Conservation (phyloP, 768 basidiomycete species). For the Lactarius akahatsu region DNA sequence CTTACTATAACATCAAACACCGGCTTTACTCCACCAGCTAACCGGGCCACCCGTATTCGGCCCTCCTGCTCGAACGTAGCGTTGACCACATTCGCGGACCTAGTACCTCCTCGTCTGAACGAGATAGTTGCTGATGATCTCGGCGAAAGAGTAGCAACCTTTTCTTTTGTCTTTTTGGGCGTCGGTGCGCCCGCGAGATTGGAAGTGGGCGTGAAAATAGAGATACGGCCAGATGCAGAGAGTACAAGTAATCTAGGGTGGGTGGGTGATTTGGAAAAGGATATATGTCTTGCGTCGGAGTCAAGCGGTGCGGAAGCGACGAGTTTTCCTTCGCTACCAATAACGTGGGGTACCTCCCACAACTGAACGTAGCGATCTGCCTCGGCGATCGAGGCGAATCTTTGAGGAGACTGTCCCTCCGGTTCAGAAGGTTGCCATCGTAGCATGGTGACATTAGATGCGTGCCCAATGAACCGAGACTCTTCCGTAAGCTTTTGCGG, state of each 20-base stretch:
- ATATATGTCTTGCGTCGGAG: constrained; percentile 54
- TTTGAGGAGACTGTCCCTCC: constrained; percentile 40
- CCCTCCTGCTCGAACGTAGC: constrained; percentile 48
- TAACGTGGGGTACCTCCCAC: constrained; percentile 52
- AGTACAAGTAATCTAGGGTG: constrained; percentile 50
- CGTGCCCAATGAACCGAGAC: constrained; percentile 63
- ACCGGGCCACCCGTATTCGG: constrained; percentile 50
- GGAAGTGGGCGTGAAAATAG: constrained; percentile 53
- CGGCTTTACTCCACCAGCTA: constrained; percentile 56
- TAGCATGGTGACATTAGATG: constrained; percentile 52
- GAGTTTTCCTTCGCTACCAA: constrained; percentile 49
- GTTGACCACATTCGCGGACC: constrained; percentile 43
- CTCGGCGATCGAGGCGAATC: constrained; percentile 62
- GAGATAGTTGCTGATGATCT: constrained; percentile 48
- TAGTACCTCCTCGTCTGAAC: constrained; percentile 40
- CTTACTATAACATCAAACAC: constrained; percentile 61
- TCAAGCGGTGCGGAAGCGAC: constrained; percentile 62
- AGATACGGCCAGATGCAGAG: constrained; percentile 58
- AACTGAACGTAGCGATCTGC: constrained; percentile 60
- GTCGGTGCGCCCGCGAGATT: constrained; percentile 43
- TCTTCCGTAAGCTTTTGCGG: constrained; percentile 46
- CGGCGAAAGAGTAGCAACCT: constrained; percentile 52
- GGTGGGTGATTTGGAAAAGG: constrained; percentile 33
- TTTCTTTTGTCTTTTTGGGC: constrained; percentile 44
- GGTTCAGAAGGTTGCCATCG: constrained; percentile 49